A percentile compares a stretch with the other conserved stretches of the same genome.
phyloP scores from a whole-genome alignment of 176 grass and related monocot genomes.

The maize (Zea mays) region DNA sequence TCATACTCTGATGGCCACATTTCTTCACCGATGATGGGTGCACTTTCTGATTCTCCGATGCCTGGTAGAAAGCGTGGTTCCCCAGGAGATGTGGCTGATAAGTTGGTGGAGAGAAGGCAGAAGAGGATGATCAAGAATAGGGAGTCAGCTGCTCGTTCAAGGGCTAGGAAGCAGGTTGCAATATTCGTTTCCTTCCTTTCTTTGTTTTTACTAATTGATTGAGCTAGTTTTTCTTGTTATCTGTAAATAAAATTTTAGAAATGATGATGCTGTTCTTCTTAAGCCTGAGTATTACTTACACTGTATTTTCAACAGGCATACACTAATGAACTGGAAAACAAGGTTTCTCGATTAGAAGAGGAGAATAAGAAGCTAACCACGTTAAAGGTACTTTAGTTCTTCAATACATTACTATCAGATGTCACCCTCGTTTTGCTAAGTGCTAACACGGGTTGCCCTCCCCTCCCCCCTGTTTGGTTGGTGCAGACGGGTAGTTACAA shows the following conservation, averaged over 20 bases:
- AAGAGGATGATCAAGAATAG: constrained; percentile 99
- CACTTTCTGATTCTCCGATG: constrained; percentile 51
- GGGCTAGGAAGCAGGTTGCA: constrained; percentile 95
- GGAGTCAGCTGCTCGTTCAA: constrained; percentile 96
- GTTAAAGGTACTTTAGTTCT: constrained; percentile 68
- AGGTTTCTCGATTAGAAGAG: constrained; percentile 89
- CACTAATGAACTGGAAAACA: constrained; percentile 98
- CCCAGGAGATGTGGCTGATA: constrained; percentile 55
- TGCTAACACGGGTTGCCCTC: not conserved
- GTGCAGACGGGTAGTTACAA: not conserved
- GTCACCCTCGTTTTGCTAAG: not conserved
- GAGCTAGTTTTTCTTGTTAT: constrained; percentile 28
- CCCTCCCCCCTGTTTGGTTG: not conserved
- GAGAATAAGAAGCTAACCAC: constrained; percentile 82
- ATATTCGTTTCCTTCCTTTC: constrained; percentile 16
- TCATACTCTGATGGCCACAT: constrained; percentile 49
- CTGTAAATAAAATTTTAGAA: constrained; percentile 11
- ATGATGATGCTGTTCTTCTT: not conserved
- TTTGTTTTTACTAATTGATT: constrained; percentile 1
- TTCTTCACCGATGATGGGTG: constrained; percentile 53
- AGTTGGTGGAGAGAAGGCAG: constrained; percentile 82
- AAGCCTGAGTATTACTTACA: constrained; percentile 17
- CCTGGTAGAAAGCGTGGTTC: constrained; percentile 59
- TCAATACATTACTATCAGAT: constrained; percentile 19
- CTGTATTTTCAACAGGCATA: constrained; percentile 75